Evolutionary conservation across 345 rosid genomes (phyloP).

Genomic region (Pistacia atlantica): DNA sequence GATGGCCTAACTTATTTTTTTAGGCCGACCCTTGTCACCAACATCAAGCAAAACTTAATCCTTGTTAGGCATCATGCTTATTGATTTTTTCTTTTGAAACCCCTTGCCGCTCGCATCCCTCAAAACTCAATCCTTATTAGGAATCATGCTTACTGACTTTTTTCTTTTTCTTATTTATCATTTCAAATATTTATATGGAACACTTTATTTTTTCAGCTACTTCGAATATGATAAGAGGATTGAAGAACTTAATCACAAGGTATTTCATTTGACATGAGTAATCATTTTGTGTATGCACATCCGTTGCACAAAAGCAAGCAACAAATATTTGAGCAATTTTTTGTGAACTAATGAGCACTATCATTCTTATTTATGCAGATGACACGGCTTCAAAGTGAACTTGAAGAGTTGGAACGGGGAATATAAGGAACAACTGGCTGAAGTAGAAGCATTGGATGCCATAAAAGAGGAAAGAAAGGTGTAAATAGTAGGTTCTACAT

Average conservation of each 20-base stretch:
- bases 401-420: slow-evolving; percentile 38
- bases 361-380: slow-evolving; percentile 43
- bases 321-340: background rate
- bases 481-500: slow-evolving; percentile 32
- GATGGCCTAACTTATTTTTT: background rate
- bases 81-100: background rate
- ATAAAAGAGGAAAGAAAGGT: slow-evolving; percentile 43
- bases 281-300: background rate
- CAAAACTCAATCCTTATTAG: background rate
- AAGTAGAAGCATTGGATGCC: slow-evolving; percentile 39
- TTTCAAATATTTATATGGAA: background rate
- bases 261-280: slow-evolving; percentile 18
- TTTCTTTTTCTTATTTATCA: background rate
- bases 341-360: background rate
- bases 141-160: background rate
- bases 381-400: slow-evolving; percentile 47
- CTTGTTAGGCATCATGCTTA: background rate
- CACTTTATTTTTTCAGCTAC: slow-evolving; percentile 48
- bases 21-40: background rate
- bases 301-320: background rate
- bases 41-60: background rate
- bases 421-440: slow-evolving; percentile 42
- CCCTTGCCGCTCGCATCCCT: background rate
- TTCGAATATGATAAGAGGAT: slow-evolving; percentile 58
- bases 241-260: slow-evolving; percentile 66